These are phyloP conservation scores for Trichophyton rubrum DNA, from an alignment of 2,329 filamentous ascomycete genomes.

Conservation along the genomic window DNA sequence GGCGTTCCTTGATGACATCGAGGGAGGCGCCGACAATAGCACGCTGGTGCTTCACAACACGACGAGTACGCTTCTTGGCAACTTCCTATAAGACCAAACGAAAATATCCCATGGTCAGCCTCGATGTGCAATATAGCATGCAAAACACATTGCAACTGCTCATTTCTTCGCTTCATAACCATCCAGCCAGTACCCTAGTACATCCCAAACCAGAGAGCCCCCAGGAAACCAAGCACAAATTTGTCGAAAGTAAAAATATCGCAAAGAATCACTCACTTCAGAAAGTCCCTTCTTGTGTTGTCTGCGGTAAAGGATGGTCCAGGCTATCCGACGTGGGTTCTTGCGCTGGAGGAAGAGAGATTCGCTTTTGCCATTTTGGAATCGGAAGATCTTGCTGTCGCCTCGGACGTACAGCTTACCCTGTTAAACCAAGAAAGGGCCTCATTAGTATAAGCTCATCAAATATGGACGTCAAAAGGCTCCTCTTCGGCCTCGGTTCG, in stretches of 20 bases:
- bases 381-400: conserved; percentile 99
- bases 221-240: background rate
- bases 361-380: conserved; percentile 99
- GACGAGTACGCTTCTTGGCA: conserved; percentile 98
- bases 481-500: background rate
- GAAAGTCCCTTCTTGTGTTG: conserved; percentile 99
- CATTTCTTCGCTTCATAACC: background rate
- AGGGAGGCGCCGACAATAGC: conserved; percentile 98
- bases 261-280: conserved; percentile 60
- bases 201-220: background rate
- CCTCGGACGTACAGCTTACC: conserved; percentile 99
- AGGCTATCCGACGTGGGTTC: conserved; percentile 98
- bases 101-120: conserved; percentile 12
- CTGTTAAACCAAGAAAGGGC: conserved; percentile 40
- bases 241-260: background rate
- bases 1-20: conserved; percentile 99
- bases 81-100: conserved; percentile 59
- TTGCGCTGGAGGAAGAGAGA: conserved; percentile 99
- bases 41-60: conserved; percentile 96
- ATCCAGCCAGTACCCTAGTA: background rate
- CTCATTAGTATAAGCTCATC: conserved; percentile 4
- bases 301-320: conserved; percentile 96
- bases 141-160: background rate
- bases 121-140: background rate
- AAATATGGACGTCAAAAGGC: background rate